A percentile compares a stretch with the other conserved stretches of the same genome.
Evolutionary conservation across 1,284 basidiomycete species (phyloP).

Genomic region (Naganishia liquefaciens): DNA sequence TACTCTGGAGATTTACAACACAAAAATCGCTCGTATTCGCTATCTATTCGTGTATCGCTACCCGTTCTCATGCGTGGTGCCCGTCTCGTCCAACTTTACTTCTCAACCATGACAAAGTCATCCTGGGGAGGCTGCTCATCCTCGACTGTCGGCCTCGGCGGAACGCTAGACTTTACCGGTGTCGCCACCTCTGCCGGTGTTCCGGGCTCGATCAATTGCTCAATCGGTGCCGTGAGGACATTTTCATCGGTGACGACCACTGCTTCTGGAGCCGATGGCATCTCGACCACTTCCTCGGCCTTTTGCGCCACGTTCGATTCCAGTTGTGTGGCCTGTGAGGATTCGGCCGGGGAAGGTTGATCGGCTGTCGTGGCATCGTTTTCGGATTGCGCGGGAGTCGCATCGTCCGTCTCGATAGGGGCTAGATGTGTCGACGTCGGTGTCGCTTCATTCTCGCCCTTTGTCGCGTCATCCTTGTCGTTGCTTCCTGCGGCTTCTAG

Average conservation of each 20-base stretch:
- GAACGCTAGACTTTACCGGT: background rate
- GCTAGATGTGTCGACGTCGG: background rate
- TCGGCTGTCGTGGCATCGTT: background rate
- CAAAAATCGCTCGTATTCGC: too few species aligned
- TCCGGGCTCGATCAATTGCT: background rate
- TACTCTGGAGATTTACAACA: too few species aligned
- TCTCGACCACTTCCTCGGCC: constrained; percentile 2
- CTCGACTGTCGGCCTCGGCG: background rate
- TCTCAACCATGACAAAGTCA: background rate
- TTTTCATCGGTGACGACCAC: background rate
- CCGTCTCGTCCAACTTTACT: too few species aligned
- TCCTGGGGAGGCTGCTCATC: background rate
- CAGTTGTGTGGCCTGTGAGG: background rate
- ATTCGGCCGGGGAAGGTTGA: background rate
- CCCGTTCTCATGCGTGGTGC: too few species aligned
- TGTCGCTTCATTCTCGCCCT: background rate
- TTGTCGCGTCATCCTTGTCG: background rate
- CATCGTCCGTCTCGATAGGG: background rate
- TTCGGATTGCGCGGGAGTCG: background rate
- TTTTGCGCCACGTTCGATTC: background rate
- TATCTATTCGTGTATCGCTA: too few species aligned
- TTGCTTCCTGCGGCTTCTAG: background rate
- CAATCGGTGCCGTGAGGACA: background rate
- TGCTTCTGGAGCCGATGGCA: background rate
- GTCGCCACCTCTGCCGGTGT: background rate